Base-by-base conservation (phyloP, 371 early-diverging fungal genomes). In the Aphelidium insulamus region DNA sequence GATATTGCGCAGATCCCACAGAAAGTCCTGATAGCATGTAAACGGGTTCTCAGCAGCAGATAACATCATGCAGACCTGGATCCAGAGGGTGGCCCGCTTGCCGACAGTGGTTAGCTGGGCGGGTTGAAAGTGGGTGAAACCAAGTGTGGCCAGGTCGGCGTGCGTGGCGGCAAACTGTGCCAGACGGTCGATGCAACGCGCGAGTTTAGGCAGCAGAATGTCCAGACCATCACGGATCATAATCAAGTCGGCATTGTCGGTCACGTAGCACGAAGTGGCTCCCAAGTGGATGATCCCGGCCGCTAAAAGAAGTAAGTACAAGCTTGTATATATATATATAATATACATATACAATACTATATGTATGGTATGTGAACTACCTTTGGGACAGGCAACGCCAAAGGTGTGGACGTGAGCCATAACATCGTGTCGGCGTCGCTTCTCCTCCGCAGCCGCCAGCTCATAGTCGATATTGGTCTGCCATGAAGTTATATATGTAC, bases 361-460 rank as follows among this genome's bases (percentile, higher is more conserved):
- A n/a, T n/a, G n/a, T n/a, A n/a, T n/a, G n/a, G n/a, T n/a, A n/a
- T n/a, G n/a, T n/a, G n/a, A n/a, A n/a, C n/a, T n/a, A n/a, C n/a
- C n/a, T 22, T 54, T 61, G 32, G 95, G 92, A 34, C 74, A 73
- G 12, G 72, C 85, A 5, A 79, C 55, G 21, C 91, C 91, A 59
- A 85, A 95, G 5, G 88, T 77, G 51, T 90, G 88, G n/a, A 85
- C 84, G 39, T 86, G 87, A 17, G 86, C 91, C 92, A 95, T 95
- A 21, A 95, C 95, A 53, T 95, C 95, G 58, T 95, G 95, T 25
- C 92, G 70, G 27, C 90, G 70, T 41, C 70, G 68, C 67, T 78
- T 76, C 53, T 95, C 95, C 54, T 95, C 92, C 23, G 58, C 77
- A 31, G 75, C 77, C 33, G 87, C 91, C 34, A 84, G 45, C 24